Base-by-base conservation (phyloP, 2,329 filamentous ascomycete species). In the Setomelanomma holmii region DNA sequence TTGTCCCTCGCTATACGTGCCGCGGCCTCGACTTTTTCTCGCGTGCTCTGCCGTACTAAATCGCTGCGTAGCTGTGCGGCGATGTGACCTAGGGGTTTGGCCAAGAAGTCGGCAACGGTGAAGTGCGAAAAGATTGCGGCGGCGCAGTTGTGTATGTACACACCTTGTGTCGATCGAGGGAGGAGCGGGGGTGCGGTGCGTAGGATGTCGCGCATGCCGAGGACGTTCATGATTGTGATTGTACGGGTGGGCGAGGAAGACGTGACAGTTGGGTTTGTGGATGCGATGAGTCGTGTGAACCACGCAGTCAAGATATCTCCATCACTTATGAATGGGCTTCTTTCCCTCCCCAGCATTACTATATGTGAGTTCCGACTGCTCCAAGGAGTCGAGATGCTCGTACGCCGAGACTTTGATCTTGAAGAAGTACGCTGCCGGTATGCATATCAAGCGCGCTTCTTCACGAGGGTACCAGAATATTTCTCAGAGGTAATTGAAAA, bases 201-300 rank as follows among this genome's bases (percentile, higher is more conserved):
- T 10, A 53, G 12, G 5, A 69, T 6, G 10, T 60, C 51, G 34
- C 66, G 67, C 53, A 67, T 50, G 21, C 58, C 63, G 42, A 68
- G 54, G 19, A 67, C 60, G 40, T 70, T 73, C 45, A 66, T 44
- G 30, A 68, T 20, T 5, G 51, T 45, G 40, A 72, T 38, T 11
- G 57, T 60, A 8, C 55, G 60, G 1, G 23, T 10, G 11, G 38
- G n/a, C n/a, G 49, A 44, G 17, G 51, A 45, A 17, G 41, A 12
- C 10, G 40, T 21, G 5, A 57, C 33, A 1, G 30, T 51, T 7
- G 59, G 53, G n/a, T 56, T 38, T 11, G 55, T 43, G 27, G 47
- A 24, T 6, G 52, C 19, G 11, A 56, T 35, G 16, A 60, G 56
- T 17, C 51, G 60, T 2, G 33, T 45, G 34, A 55, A 48, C 53